These are phyloP conservation scores for Xylariaceae sp. DNA, from an alignment of 2,329 filamentous ascomycete species.

Conservation along the genomic window DNA sequence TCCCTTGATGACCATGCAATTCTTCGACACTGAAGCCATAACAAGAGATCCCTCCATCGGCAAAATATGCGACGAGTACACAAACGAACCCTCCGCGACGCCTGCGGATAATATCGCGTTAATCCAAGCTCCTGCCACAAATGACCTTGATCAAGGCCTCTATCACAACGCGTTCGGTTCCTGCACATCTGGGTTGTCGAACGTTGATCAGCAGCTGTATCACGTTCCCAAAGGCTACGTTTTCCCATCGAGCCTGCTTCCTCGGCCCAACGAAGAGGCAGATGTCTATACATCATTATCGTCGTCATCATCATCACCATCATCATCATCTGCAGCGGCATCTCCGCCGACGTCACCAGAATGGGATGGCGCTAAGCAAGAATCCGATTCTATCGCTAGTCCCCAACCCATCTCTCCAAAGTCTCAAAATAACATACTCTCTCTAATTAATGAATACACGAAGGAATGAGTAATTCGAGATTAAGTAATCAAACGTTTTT, in stretches of 20 bases:
- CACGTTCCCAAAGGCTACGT: neutral
- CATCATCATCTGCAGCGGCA: neutral
- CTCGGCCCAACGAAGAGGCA: neutral
- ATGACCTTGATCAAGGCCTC: neutral
- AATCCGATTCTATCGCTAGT: neutral
- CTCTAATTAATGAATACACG: neutral
- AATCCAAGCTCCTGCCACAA: neutral
- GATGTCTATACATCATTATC: neutral
- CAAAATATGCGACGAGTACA: neutral
- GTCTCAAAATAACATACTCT: neutral
- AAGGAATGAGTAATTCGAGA: too few species aligned
- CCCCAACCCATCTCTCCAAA: neutral
- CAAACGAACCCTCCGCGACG: neutral
- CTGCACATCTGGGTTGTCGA: neutral
- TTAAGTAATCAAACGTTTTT: too few species aligned
- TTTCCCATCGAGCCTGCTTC: neutral
- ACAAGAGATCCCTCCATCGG: neutral
- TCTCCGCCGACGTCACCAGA: neutral
- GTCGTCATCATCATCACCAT: neutral
- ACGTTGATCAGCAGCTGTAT: neutral
- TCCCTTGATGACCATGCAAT: neutral
- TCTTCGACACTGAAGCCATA: neutral
- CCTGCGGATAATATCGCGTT: neutral
- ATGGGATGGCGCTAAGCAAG: neutral
- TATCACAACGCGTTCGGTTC: too few species aligned